These are phyloP conservation scores for Achaetomiella virescens DNA, from an alignment of 495 filamentous ascomycete genomes.

Conservation along the genomic window DNA sequence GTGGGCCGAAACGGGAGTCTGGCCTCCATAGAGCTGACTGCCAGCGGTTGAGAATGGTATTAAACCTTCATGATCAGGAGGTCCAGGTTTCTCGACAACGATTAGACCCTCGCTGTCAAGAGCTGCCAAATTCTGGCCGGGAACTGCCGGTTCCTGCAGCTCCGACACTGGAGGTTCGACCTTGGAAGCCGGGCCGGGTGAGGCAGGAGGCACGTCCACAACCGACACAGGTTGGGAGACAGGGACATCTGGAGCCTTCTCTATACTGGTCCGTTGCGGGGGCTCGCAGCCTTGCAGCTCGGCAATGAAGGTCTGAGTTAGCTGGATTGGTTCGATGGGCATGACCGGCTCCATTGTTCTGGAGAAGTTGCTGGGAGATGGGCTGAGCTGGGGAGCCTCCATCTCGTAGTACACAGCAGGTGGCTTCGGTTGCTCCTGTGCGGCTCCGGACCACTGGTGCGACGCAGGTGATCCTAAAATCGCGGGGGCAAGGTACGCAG, in stretches of 20 bases:
- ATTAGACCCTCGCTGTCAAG: slow-evolving; percentile 6
- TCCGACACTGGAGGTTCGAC: background rate
- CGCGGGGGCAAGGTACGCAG: background rate
- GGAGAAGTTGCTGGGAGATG: background rate
- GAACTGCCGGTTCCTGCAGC: slow-evolving; percentile 7
- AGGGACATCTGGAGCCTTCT: background rate
- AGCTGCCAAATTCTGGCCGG: slow-evolving; percentile 13
- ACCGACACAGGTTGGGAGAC: background rate
- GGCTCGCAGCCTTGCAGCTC: slow-evolving; percentile 15
- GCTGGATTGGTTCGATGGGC: background rate
- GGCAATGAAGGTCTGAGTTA: slow-evolving; percentile 8
- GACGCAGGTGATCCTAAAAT: background rate
- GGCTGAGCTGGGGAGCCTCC: background rate
- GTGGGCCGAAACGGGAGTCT: background rate
- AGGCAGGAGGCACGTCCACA: background rate
- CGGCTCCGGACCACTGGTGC: background rate
- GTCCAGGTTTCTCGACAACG: slow-evolving; percentile 3
- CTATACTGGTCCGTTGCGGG: background rate
- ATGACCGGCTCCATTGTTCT: background rate
- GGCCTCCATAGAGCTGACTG: background rate
- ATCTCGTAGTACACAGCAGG: background rate
- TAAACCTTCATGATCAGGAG: slow-evolving; percentile 13
- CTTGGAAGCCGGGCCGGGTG: background rate
- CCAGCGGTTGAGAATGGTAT: background rate
- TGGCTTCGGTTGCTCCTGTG: background rate